Evolutionary conservation across 2,329 filamentous ascomycete species (phyloP).

Genomic region (Periglandula ipomoeae): DNA sequence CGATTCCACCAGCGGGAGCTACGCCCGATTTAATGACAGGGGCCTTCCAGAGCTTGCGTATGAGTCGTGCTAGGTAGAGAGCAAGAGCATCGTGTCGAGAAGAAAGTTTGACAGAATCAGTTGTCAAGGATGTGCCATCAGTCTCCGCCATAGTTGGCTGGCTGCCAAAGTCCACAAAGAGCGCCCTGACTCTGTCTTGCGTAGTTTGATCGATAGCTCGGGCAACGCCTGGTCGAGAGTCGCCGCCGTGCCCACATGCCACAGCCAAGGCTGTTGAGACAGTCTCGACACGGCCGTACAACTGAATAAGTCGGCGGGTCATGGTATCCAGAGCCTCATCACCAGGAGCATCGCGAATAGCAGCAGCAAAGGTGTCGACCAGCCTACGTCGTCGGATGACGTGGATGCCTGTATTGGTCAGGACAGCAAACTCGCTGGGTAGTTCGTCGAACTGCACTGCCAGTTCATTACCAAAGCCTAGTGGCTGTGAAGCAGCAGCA

Average conservation of each 20-base stretch:
- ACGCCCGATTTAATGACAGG: slow-evolving; percentile 53
- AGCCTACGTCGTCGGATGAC: slow-evolving; percentile 74
- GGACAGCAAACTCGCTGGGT: slow-evolving; percentile 74
- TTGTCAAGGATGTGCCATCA: slow-evolving; percentile 59
- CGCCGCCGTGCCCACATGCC: slow-evolving; percentile 85
- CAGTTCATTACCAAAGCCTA: slow-evolving; percentile 89
- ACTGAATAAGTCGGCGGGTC: slow-evolving; percentile 71
- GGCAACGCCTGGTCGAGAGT: slow-evolving; percentile 59
- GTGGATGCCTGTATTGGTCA: slow-evolving; percentile 87
- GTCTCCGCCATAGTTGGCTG: slow-evolving; percentile 74
- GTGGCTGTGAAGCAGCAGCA: slow-evolving; percentile 54
- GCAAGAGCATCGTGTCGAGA: slow-evolving; percentile 83
- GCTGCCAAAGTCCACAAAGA: slow-evolving; percentile 88
- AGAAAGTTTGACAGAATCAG: slow-evolving; percentile 79
- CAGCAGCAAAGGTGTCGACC: slow-evolving; percentile 83
- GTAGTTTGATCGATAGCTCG: slow-evolving; percentile 78
- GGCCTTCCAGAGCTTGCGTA: slow-evolving; percentile 81
- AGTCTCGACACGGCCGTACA: slow-evolving; percentile 82
- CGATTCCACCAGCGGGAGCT: slow-evolving; percentile 48
- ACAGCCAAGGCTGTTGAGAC: slow-evolving; percentile 88
- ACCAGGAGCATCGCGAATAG: slow-evolving; percentile 63
- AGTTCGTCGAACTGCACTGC: slow-evolving; percentile 89
- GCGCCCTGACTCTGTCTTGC: slow-evolving; percentile 72
- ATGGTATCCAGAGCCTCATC: slow-evolving; percentile 76
- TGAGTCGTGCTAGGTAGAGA: slow-evolving; percentile 77